A percentile compares a stretch with the other conserved stretches of the same genome.
Evolutionary conservation across 1,284 basidiomycete species (phyloP).

Genomic region (Neonothopanus nambi): DNA sequence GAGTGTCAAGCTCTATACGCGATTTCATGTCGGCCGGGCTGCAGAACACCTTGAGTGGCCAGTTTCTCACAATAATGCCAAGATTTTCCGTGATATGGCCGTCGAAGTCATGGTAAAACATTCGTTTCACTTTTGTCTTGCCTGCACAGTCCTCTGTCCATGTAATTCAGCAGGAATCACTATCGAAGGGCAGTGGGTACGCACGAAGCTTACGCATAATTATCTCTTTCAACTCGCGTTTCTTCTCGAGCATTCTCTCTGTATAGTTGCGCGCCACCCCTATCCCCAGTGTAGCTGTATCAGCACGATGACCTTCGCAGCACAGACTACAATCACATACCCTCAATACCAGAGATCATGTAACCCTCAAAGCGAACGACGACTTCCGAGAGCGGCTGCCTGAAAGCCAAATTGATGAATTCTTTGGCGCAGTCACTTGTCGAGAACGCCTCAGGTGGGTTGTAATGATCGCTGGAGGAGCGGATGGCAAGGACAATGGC

Average conservation of each 20-base stretch:
- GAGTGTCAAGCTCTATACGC: too few relatives aligned
- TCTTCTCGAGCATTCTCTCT: not conserved
- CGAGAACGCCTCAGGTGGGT: conserved; percentile 1
- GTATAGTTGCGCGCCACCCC: conserved; percentile 6
- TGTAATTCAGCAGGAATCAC: not conserved
- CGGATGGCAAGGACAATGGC: conserved; percentile 6
- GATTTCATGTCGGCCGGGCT: not conserved
- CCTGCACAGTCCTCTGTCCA: conserved; percentile 16
- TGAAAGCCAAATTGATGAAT: conserved; percentile 12
- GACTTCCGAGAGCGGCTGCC: conserved; percentile 5
- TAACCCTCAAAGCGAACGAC: conserved; percentile 11
- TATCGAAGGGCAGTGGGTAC: too few relatives aligned
- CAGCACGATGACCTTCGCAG: too few relatives aligned
- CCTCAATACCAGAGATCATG: conserved; percentile 9
- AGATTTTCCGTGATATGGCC: not conserved
- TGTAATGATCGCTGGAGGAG: conserved; percentile 9
- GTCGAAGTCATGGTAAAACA: conserved; percentile 3
- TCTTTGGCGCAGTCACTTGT: conserved; percentile 12
- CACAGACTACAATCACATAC: conserved; percentile 4
- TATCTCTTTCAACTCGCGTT: not conserved
- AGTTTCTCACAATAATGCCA: not conserved
- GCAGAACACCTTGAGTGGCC: not conserved
- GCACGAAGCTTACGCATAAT: not conserved
- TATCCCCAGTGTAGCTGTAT: not conserved
- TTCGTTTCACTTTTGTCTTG: not conserved